These are phyloP conservation scores for Pseudocercospora crystallina DNA, from an alignment of 2,329 filamentous ascomycete species.

Conservation along the genomic window DNA sequence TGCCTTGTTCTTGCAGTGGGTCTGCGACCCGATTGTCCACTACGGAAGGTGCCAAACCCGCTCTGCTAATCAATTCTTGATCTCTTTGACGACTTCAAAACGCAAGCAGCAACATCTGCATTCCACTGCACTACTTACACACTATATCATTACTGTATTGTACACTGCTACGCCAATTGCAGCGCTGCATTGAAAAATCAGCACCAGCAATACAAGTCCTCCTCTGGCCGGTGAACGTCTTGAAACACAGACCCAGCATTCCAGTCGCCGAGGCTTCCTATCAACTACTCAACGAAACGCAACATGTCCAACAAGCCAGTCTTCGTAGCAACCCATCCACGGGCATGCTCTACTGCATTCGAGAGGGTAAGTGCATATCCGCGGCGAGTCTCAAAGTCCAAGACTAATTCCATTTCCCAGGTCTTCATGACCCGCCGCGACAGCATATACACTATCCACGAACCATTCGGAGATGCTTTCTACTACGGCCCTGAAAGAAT, in stretches of 20 bases:
- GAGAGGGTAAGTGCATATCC: constrained; percentile 68
- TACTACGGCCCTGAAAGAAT: constrained; percentile 93
- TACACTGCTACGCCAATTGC: too few species aligned
- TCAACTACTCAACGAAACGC: background rate
- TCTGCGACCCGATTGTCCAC: too few species aligned
- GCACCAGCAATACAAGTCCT: too few species aligned
- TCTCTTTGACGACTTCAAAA: too few species aligned
- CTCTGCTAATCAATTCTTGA: too few species aligned
- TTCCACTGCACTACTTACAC: too few species aligned
- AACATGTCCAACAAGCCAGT: constrained; percentile 76
- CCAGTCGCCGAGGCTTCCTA: background rate
- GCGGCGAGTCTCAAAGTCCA: constrained; percentile 2
- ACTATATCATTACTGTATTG: too few species aligned
- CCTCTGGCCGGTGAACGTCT: background rate
- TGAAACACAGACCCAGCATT: constrained; percentile 11
- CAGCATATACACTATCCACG: constrained; percentile 79
- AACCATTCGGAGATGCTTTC: constrained; percentile 95
- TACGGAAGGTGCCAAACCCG: too few species aligned
- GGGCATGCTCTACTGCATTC: constrained; percentile 95
- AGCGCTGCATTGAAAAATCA: too few species aligned
- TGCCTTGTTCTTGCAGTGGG: too few species aligned
- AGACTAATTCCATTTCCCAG: constrained; percentile 45
- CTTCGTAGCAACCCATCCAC: constrained; percentile 90
- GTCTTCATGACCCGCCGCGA: constrained; percentile 95
- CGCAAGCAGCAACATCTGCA: too few species aligned